Evolutionary conservation across 1,284 basidiomycete genomes (phyloP).

Genomic region (Chalciporus sp.): DNA sequence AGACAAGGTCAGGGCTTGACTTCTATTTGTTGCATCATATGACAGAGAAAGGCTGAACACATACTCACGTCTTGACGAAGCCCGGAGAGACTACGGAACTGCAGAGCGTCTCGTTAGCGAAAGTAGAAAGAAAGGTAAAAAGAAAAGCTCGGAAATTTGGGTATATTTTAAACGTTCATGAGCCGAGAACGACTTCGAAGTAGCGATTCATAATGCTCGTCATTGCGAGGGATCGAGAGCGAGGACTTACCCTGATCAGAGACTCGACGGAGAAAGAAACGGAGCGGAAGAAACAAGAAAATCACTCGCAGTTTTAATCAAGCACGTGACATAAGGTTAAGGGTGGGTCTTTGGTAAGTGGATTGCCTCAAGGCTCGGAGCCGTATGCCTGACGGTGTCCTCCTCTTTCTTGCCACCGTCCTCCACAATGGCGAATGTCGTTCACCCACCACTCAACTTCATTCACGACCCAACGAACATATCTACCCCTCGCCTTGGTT

Average conservation of each 20-base stretch:
- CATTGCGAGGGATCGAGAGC: conserved; percentile 37
- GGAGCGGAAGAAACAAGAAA: conserved; percentile 23
- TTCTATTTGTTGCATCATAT: conserved; percentile 76
- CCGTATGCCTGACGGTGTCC: conserved; percentile 1
- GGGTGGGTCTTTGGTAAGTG: conserved; percentile 24
- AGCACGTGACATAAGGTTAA: conserved; percentile 27
- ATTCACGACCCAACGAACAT: conserved; percentile 61
- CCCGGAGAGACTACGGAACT: background rate
- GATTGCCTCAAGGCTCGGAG: conserved; percentile 20
- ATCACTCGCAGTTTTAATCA: conserved; percentile 40
- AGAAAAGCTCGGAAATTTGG: conserved; percentile 79
- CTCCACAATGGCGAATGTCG: conserved; percentile 68
- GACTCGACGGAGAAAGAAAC: conserved; percentile 7
- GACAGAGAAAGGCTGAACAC: conserved; percentile 10
- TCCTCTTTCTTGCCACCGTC: conserved; percentile 29
- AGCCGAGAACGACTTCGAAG: conserved; percentile 67
- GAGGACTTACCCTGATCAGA: conserved; percentile 23
- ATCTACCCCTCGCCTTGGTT: conserved; percentile 65
- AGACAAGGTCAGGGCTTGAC: conserved; percentile 85
- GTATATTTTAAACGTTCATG: conserved; percentile 73
- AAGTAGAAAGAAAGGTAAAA: conserved; percentile 9
- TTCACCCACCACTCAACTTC: conserved; percentile 67
- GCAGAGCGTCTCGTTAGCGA: conserved; percentile 16
- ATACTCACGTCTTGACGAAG: conserved; percentile 42
- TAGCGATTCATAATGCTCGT: conserved; percentile 83